A percentile compares a stretch with the other conserved stretches of the same genome.
These are phyloP conservation scores for Globisporangium irregulare DNA, from an alignment of 352 stramenopile species.

Conservation along the genomic window DNA sequence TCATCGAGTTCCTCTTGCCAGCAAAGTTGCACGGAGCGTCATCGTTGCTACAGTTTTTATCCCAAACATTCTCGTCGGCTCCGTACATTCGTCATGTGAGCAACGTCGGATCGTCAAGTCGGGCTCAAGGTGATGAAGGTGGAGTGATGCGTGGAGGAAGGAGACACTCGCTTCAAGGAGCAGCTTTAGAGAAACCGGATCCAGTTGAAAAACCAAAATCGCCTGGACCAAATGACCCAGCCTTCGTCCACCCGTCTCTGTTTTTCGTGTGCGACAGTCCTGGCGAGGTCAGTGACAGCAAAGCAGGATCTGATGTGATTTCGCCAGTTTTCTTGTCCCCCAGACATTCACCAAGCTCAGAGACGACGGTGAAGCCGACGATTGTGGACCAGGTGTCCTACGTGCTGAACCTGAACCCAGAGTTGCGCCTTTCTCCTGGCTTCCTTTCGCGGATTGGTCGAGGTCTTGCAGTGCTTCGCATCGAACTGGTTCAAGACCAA, in stretches of 20 bases:
- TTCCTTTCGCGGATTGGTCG: constrained; percentile 79
- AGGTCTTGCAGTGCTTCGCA: constrained; percentile 60
- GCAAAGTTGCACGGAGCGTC: constrained; percentile 30
- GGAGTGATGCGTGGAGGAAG: constrained; percentile 5
- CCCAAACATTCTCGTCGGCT: constrained; percentile 51
- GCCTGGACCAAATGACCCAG: constrained; percentile 4
- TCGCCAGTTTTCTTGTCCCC: constrained; percentile 23
- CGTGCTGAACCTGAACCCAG: constrained; percentile 81
- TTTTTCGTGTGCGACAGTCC: constrained; percentile 16
- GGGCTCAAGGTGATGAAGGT: constrained; percentile 3
- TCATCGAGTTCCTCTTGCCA: constrained; percentile 45
- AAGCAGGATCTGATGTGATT: constrained; percentile 2
- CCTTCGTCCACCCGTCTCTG: constrained; percentile 15
- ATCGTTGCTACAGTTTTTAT: constrained; percentile 51
- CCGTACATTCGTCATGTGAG: constrained; percentile 57
- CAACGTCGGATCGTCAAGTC: constrained; percentile 17
- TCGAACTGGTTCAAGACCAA: constrained; percentile 49
- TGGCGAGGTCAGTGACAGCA: neutral
- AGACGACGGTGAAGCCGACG: neutral
- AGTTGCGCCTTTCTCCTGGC: constrained; percentile 67
- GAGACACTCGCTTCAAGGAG: constrained; percentile 6
- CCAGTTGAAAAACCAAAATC: neutral
- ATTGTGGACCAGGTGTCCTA: constrained; percentile 53
- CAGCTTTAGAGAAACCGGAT: neutral
- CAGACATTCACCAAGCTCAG: neutral